Evolutionary conservation across 148 eudicot genomes (phyloP), one percentile per base, ranked within the genome.

Genomic region (Camellia lanceoleosa): DNA sequence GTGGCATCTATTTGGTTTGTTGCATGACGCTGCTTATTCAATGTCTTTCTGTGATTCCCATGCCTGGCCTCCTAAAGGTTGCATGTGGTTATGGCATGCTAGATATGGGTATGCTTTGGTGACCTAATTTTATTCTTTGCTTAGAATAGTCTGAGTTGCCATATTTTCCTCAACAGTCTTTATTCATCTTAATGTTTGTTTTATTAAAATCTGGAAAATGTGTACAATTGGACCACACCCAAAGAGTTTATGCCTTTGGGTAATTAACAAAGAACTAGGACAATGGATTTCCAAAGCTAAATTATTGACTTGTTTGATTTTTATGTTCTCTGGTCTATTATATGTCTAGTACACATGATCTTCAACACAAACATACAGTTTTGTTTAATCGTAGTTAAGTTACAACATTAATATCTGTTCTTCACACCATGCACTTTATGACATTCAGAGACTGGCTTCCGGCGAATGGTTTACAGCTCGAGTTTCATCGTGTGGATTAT

Each of bases 391-490:
- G 46, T 30, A 43, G 4, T 14, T 23, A 75, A 6, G 7, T 60
- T n/a, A 18, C 30, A 56, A 46, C 5, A 4, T 5, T 5, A 44
- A 18, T 76, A 59, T 62, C 38, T 20, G 46, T 16, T 41, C 18
- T 68, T 43, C 51, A 65, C 43, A 20, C 23, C 0, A 65, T 65
- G 7, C 3, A 65, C 69, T 65, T 68, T 14, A 49, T 42, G 19
- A 41, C 51, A 18, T 51, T 30, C 80, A 90, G 93, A 88, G 93
- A 76, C 80, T 88, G 85, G 91, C 91, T 61, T 87, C 93, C 73
- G 93, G 93, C 5, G 93, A 90, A 82, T 88, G 93, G 93, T 90
- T 90, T 68, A 88, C 93, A 41, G 93, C 91, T 77, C 89, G 93
- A 75, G 91, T 88, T 75, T 90, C 90, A 64, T 81, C 93, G 15